A percentile compares a stretch with the other conserved stretches of the same genome.
Conservation (phyloP, 2,329 filamentous ascomycete genomes). For the Teratosphaeria viscida region DNA sequence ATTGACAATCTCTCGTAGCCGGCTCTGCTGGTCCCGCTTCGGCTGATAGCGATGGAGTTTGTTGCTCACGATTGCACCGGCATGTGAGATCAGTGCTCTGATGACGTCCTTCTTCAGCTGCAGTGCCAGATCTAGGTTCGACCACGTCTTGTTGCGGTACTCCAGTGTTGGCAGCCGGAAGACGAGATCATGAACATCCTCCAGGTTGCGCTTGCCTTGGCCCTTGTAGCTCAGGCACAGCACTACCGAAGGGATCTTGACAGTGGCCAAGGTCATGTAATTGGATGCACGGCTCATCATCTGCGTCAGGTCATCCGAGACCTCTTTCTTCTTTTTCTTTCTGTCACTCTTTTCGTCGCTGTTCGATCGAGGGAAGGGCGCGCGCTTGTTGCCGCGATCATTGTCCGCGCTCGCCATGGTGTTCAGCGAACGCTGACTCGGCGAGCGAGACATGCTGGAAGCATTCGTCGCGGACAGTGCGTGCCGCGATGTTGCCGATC, state of each 20-base stretch:
- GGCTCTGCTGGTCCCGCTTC: constrained; percentile 64
- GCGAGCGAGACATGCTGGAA: constrained; percentile 18
- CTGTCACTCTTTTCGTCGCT: constrained; percentile 16
- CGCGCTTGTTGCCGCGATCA: constrained; percentile 26
- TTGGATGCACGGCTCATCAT: constrained; percentile 94
- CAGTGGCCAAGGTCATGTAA: constrained; percentile 94
- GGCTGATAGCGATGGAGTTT: constrained; percentile 88
- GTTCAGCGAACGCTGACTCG: constrained; percentile 22
- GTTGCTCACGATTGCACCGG: constrained; percentile 92
- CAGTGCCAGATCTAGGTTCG: constrained; percentile 85
- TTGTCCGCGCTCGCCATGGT: constrained; percentile 16
- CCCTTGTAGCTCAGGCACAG: constrained; percentile 95
- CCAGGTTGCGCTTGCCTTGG: constrained; percentile 85
- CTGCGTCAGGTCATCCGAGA: constrained; percentile 82
- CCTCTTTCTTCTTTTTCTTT: constrained; percentile 32
- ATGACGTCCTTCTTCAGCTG: constrained; percentile 91
- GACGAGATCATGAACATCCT: constrained; percentile 95
- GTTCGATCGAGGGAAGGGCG: constrained; percentile 13
- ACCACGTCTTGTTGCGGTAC: constrained; percentile 98
- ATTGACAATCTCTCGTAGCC: constrained; percentile 74
- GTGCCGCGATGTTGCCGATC: constrained; percentile 14
- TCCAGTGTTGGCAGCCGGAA: constrained; percentile 91
- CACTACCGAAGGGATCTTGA: constrained; percentile 90
- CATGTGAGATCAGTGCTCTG: constrained; percentile 86
- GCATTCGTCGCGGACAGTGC: constrained; percentile 16